A percentile compares a stretch with the other conserved stretches of the same genome.
Evolutionary conservation across 305 asterid genomes (phyloP).

Genomic region (Striga hermonthica): DNA sequence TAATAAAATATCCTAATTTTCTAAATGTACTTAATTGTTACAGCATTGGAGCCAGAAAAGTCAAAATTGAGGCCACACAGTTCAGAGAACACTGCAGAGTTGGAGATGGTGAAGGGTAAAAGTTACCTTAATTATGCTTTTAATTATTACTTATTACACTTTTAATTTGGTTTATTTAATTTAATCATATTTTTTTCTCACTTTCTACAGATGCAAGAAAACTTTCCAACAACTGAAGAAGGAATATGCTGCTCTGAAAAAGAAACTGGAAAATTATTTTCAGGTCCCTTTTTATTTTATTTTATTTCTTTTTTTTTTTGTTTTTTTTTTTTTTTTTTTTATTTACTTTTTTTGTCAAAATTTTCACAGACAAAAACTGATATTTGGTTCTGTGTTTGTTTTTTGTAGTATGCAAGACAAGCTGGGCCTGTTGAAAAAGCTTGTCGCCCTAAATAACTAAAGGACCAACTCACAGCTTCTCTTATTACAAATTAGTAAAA

Average conservation of each 20-base stretch:
- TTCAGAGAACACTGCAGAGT: conserved; percentile 59
- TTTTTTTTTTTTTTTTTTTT: too few species aligned
- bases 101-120: conserved; percentile 71
- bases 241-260: conserved; percentile 61
- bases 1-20: not conserved
- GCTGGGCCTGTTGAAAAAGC: conserved; percentile 58
- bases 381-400: conserved; percentile 12
- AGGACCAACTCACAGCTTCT: conserved; percentile 11
- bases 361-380: too few species aligned
- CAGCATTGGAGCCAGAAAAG: conserved; percentile 87
- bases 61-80: conserved; percentile 57
- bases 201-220: conserved; percentile 56
- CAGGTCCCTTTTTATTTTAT: conserved; percentile 42
- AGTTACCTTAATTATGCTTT: not conserved
- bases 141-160: not conserved
- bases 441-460: conserved; percentile 41
- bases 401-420: conserved; percentile 61
- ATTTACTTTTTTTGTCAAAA: too few species aligned
- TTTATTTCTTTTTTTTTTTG: too few species aligned
- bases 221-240: conserved; percentile 66
- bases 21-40: conserved; percentile 20
- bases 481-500: not conserved
- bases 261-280: conserved; percentile 72
- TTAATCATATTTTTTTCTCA: not conserved
- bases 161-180: not conserved